Evolutionary conservation across 2,329 filamentous ascomycete species (phyloP).

Genomic region (Colletotrichum chrysophilum): DNA sequence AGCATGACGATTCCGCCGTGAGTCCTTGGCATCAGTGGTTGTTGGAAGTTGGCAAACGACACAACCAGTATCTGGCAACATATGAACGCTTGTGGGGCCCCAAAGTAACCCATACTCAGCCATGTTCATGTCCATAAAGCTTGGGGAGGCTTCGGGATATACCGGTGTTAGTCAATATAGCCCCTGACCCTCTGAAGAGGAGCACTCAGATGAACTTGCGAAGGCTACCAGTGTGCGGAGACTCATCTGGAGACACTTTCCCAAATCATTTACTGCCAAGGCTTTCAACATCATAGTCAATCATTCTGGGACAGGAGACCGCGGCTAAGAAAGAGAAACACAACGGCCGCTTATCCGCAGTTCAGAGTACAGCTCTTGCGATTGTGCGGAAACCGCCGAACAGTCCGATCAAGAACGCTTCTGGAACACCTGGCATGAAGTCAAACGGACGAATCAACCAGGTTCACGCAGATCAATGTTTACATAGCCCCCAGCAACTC

Average conservation of each 20-base stretch:
- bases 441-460: neutral
- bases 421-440: neutral
- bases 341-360: neutral
- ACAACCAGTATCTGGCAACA: neutral
- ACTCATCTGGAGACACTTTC: neutral
- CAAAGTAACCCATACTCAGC: neutral
- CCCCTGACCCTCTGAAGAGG: neutral
- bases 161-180: neutral
- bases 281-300: neutral
- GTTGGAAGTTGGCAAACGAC: neutral
- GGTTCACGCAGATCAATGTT: neutral
- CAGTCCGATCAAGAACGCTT: neutral
- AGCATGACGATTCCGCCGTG: rapidly evolving
- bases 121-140: neutral
- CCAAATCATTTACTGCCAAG: neutral
- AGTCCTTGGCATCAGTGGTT: neutral
- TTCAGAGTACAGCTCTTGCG: neutral
- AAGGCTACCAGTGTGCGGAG: neutral
- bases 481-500: neutral
- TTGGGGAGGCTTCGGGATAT: neutral
- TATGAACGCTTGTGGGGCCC: neutral
- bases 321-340: neutral
- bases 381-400: neutral
- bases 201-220: neutral
- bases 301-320: neutral